Evolutionary conservation across 1,139 yeast genomes (phyloP).

Genomic region (Candida gigantensis): DNA sequence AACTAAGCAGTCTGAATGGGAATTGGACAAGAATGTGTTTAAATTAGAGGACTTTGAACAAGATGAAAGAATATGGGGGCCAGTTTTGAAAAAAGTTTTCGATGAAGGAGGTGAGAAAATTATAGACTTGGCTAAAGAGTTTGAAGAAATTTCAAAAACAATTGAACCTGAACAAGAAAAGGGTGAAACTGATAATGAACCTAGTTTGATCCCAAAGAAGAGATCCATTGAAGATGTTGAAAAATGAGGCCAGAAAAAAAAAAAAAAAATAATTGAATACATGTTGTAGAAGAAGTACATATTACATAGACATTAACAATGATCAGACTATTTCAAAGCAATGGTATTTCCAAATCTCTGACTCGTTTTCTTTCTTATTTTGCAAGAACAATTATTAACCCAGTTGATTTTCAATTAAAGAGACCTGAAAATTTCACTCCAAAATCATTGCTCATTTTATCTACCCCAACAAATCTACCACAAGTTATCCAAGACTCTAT

Average conservation of each 20-base stretch:
- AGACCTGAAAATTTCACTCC: constrained; percentile 20
- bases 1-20: constrained; percentile 80
- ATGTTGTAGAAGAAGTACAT: too few relatives aligned
- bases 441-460: constrained; percentile 31
- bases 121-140: constrained; percentile 25
- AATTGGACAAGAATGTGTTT: constrained; percentile 69
- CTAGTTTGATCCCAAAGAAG: constrained; percentile 24
- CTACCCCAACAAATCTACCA: constrained; percentile 48
- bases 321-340: constrained; percentile 6
- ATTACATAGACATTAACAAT: constrained; percentile 7
- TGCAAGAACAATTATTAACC: constrained; percentile 24
- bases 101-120: constrained; percentile 31
- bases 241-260: constrained; percentile 8
- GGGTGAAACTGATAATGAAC: too few relatives aligned
- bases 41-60: constrained; percentile 62
- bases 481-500: constrained; percentile 35
- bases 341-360: too few relatives aligned
- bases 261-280: constrained; percentile 6
- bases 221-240: constrained; percentile 30
- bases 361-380: constrained; percentile 7
- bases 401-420: constrained; percentile 16
- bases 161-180: too few relatives aligned
- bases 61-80: constrained; percentile 67
- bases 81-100: constrained; percentile 55
- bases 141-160: constrained; percentile 17